Evolutionary conservation across 192 early-diverging fungal genomes (phyloP), one percentile per base, ranked within the genome.

Genomic region (Obelidium mucronatum): DNA sequence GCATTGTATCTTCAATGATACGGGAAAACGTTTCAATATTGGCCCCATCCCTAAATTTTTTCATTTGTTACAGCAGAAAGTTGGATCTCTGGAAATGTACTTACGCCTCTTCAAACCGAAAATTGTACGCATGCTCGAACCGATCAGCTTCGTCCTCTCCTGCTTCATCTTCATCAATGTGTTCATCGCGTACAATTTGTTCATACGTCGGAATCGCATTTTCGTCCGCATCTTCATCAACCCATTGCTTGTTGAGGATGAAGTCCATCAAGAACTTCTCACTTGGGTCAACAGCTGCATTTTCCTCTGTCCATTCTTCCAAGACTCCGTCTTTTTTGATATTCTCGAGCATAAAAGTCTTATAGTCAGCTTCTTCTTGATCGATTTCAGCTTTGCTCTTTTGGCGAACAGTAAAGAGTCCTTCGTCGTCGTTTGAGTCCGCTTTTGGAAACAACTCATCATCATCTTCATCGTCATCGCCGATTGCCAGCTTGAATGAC

Each of bases 211-310:
- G 87, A 0, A 85, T 68, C 44, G 81, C 84, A n/a, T 82, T 85
- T 36, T 84, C 82, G 60, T 74, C 72, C 2, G 53, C 70, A 8
- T 86, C 85, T 73, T 94, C 94, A 55, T 95, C 94, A 17, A 97
- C 87, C 97, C 97, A 98, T 22, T 96, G 94, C 76, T 93, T 92
- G 77, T 95, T 98, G 74, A 98, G 72, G 39, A 98, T 89, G 44
- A 58, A 87, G 86, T 94, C 88, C 92, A 95, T 93, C 82, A 97
- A 79, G 73, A 97, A 97, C 34, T 77, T 78, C 67, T 93, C 87
- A 56, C 85, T 83, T 2, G 77, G 75, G 61, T 88, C 85, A 8
- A 82, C 82, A 15, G 80, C 81, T 67, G 84, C 87, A 53, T 83
- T 85, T 34, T 87, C 84, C 30, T 67, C 73, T n/a, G 86, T 74